Evolutionary conservation across 108 stramenopile genomes (phyloP), one percentile per base, ranked within the genome.

Genomic region (Pseudonitzschia delicatissima): DNA sequence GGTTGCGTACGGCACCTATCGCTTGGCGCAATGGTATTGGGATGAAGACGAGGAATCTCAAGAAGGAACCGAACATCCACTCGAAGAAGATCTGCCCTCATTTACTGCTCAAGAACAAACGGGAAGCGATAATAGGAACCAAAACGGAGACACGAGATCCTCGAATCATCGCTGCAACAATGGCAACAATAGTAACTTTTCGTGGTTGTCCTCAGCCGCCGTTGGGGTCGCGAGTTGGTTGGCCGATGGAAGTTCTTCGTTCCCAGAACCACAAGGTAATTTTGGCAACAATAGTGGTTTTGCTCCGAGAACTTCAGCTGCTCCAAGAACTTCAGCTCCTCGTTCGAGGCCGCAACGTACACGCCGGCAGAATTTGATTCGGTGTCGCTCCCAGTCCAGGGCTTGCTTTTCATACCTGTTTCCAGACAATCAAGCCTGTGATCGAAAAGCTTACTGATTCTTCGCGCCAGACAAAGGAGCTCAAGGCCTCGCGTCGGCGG

Each of bases 321-420:
- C 37, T 39, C 37, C 37, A 11, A 11, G 11, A 6, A 39, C 37
- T 11, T 15, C 45, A n/a, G 45, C 45, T n/a, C n/a, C 47, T 21
- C 20, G 47, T n/a, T n/a, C n/a, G 47, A 6, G 23, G 47, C 47
- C 7, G 13, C 25, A 18, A 20, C 32, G 12, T n/a, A 61, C 60
- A 9, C 60, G 60, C 17, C 57, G 52, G 36, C 70, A 71, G 37
- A n/a, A 26, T 11, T 28, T 63, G 35, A 28, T 36, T 13, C 62
- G 50, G 8, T 71, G 70, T 45, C 62, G 45, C 6, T 49, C 47
- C n/a, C 26, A 64, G 34, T 45, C 61, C 9, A 20, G 27, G 49
- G 51, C n/a, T 44, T 6, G 70, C 70, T 9, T 71, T 62, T 71
- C 18, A 34, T 25, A 57, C 11, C 9, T 71, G 70, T 44, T 71